Percentiles rank a stretch among this genome's conserved stretches.
These are phyloP conservation scores for Coemansia sp. DNA, from an alignment of 192 early-diverging fungal genomes.

Conservation along the genomic window DNA sequence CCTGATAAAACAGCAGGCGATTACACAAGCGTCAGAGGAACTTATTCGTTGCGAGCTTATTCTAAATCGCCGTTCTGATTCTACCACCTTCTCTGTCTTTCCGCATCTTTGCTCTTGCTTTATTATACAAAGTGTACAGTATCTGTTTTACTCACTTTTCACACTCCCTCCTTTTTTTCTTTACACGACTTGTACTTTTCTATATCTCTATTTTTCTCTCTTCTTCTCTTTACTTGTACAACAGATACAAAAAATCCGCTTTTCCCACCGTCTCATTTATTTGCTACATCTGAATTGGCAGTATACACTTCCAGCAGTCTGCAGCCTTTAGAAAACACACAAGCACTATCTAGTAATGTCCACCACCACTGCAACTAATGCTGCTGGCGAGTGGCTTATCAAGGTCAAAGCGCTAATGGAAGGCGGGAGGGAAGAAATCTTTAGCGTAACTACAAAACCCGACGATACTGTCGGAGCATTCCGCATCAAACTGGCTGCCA, in stretches of 20 bases:
- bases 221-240: background rate
- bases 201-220: background rate
- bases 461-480: slow-evolving; percentile 37
- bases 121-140: background rate
- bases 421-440: slow-evolving; percentile 26
- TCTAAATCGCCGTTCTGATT: background rate
- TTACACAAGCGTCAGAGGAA: no score
- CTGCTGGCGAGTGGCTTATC: slow-evolving; percentile 28
- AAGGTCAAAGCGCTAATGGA: slow-evolving; percentile 46
- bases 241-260: no score
- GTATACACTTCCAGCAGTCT: background rate
- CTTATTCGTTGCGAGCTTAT: no score
- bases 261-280: no score
- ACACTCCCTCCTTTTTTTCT: no score
- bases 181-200: no score
- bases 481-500: slow-evolving; percentile 25
- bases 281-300: no score
- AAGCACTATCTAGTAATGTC: background rate
- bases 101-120: background rate
- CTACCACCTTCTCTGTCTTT: slow-evolving; percentile 2
- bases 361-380: background rate
- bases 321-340: background rate
- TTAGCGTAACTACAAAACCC: slow-evolving; percentile 15
- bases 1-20: no score
- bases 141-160: no score